Base-by-base conservation (phyloP, 129 eudicot genomes). In the Centella asiatica region DNA sequence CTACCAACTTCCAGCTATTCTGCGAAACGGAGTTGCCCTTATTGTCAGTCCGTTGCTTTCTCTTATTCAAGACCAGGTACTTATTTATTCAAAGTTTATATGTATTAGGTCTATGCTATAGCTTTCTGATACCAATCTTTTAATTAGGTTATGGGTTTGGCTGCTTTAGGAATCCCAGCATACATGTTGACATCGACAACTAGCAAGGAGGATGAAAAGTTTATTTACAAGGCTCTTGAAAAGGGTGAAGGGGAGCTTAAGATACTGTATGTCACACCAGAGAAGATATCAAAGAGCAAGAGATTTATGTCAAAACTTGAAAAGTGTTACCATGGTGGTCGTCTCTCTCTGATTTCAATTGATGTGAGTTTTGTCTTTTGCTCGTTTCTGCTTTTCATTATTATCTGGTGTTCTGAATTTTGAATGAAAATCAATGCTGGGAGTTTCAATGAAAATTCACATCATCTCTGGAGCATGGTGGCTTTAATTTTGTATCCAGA, bases 151-250 rank as follows among this genome's bases (percentile, higher is more conserved):
- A 93, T 93, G 99, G 95, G 96, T n/a, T 78, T 93, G 81, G 82
- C 99, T 67, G 99, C 96, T 69, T 79, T 93, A 66, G 99, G 99
- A 22, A 87, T 93, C 63, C 88, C 83, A 34, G 95, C 96, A 33
- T 82, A 77, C 81, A 93, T 93, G 99, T 78, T 93, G 76, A 93
- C 99, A 66, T 93, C 99, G 66, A 93, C 96, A n/a, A 87, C 95
- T 44, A 67, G 74, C 72, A 93, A 93, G 74, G 99, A 87, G 54
- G 57, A 78, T 77, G 99, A 87, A 72, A 93, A 93, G 69, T 87
- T 74, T 57, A 78, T 93, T 56, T 93, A 93, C 79, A 87, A 80
- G 73, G 86, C 96, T 57, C 89, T 93, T 56, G 99, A 93, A 77
- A 93, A 84, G 78, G 96, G 94, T 36, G 99, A 87, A 78, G 96